phyloP scores from a whole-genome alignment of 73 alveolate species.

The Breviolum minutum region DNA sequence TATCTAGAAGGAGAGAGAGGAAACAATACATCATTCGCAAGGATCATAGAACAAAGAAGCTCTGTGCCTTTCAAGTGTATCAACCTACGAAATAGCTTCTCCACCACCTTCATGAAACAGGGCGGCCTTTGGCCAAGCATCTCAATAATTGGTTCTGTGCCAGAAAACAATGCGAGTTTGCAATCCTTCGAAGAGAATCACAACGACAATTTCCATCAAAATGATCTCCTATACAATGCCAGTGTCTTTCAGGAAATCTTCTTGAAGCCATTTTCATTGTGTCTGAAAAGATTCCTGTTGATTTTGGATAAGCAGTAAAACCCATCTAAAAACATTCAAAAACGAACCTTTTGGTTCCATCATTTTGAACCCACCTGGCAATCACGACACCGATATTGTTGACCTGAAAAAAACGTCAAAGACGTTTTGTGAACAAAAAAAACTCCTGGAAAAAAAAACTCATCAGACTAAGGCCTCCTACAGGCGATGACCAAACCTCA shows the following conservation, averaged over 20 bases:
- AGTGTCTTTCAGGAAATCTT: too few species aligned
- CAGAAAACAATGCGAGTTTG: constrained; percentile 67
- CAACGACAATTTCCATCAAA: too few species aligned
- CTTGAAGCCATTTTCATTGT: too few species aligned
- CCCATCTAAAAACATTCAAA: not conserved
- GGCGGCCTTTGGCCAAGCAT: not conserved
- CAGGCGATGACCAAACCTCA: constrained; percentile 51
- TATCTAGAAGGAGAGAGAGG: too few species aligned
- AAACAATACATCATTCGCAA: too few species aligned
- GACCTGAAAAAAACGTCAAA: not conserved
- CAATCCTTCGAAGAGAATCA: constrained; percentile 26
- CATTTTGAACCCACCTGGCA: constrained; percentile 7
- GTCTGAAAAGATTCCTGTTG: too few species aligned
- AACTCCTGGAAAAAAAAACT: not conserved
- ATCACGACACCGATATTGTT: constrained; percentile 76
- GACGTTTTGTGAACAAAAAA: not conserved
- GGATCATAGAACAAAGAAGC: too few species aligned
- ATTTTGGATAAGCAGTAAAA: not conserved
- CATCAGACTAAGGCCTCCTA: constrained; percentile 15
- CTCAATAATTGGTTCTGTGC: constrained; percentile 91
- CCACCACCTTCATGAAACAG: too few species aligned
- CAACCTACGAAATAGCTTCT: too few species aligned
- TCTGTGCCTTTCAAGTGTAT: too few species aligned
- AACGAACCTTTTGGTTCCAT: not conserved
- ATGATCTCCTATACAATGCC: too few species aligned